Evolutionary conservation across 2,329 filamentous ascomycete genomes (phyloP).

Genomic region (Alternaria metachromatica): DNA sequence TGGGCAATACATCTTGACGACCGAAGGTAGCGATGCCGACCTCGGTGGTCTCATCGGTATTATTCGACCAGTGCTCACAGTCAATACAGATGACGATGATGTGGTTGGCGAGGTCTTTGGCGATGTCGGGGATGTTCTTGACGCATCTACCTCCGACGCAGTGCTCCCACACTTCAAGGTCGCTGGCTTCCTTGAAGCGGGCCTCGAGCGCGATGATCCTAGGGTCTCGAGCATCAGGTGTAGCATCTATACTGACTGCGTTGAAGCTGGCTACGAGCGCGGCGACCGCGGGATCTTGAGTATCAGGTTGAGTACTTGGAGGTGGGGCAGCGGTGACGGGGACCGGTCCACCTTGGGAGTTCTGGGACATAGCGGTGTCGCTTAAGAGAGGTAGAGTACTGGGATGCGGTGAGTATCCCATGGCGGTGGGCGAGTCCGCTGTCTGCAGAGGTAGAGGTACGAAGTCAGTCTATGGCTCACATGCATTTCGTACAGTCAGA

Average conservation of each 20-base stretch:
- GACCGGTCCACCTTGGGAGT: background rate
- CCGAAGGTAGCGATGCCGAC: conserved; percentile 25
- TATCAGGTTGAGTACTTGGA: background rate
- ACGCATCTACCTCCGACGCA: conserved; percentile 7
- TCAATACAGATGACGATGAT: conserved; percentile 29
- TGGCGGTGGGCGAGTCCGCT: background rate
- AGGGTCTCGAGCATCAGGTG: background rate
- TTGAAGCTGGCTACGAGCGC: conserved; percentile 2
- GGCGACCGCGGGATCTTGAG: background rate
- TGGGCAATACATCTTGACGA: background rate
- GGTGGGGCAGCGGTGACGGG: background rate
- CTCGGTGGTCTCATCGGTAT: conserved; percentile 30
- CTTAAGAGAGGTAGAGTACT: background rate
- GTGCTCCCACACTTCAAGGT: conserved; percentile 9
- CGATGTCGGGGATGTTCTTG: conserved; percentile 1
- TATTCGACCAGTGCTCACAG: conserved; percentile 30
- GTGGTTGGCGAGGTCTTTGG: conserved; percentile 14
- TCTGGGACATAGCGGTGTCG: background rate
- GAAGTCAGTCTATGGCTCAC: background rate
- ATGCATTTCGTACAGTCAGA: background rate
- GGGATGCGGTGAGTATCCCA: background rate
- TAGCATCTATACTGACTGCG: background rate
- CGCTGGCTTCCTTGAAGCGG: conserved; percentile 1
- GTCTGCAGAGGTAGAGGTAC: background rate
- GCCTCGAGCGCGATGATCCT: background rate